Percentiles rank a stretch among this genome's conserved stretches.
These are phyloP conservation scores for Heritiera fomes DNA, from an alignment of 345 rosid species.

Conservation along the genomic window DNA sequence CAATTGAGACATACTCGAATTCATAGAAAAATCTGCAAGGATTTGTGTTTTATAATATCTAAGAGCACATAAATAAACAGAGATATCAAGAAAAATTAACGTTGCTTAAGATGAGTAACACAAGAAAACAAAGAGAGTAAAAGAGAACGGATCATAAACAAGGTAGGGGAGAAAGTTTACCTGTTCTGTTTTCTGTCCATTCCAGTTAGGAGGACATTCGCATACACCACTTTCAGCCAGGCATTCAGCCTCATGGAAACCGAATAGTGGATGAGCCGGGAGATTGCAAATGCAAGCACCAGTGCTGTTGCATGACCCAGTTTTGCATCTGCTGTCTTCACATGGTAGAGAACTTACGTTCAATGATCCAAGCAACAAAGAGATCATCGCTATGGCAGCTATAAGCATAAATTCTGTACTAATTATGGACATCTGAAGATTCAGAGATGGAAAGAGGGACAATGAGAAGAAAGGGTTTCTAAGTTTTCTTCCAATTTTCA, in stretches of 20 bases:
- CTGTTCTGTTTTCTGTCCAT: neutral
- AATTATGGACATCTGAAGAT: neutral
- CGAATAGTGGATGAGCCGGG: conserved; percentile 25
- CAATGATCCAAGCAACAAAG: conserved; percentile 6
- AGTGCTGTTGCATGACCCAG: conserved; percentile 2
- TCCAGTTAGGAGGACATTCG: neutral
- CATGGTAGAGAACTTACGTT: conserved; percentile 11
- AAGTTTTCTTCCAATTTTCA: neutral
- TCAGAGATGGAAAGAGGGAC: neutral
- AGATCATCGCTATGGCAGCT: neutral
- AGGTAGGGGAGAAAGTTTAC: neutral
- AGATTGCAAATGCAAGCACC: conserved; percentile 26
- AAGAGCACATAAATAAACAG: neutral
- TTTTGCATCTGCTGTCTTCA: conserved; percentile 15
- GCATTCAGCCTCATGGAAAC: conserved; percentile 2
- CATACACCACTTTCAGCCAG: neutral
- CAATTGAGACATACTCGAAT: conserved; percentile 13
- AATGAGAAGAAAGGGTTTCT: neutral
- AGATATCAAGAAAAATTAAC: neutral
- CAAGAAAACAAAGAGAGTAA: neutral
- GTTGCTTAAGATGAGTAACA: neutral
- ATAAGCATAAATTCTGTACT: neutral
- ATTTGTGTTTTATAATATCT: neutral
- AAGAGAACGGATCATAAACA: neutral
- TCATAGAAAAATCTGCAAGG: conserved; percentile 21